A percentile compares a stretch with the other conserved stretches of the same genome.
Conservation (phyloP, 345 rosid genomes). For the Fremontodendron californicum region DNA sequence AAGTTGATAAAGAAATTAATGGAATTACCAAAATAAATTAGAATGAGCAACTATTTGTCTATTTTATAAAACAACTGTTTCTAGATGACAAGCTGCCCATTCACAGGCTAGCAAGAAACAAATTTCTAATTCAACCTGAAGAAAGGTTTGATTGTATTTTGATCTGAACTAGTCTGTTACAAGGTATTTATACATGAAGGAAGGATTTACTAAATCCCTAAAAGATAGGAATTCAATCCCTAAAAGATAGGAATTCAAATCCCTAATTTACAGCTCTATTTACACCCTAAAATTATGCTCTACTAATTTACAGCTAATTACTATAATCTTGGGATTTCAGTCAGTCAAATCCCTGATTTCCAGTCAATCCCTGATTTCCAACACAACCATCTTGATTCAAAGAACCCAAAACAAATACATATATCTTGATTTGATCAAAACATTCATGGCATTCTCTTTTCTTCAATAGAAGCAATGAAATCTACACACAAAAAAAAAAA, state of each 20-base stretch:
- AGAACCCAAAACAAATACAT: neutral
- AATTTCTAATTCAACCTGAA: neutral
- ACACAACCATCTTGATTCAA: neutral
- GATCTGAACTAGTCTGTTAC: too few relatives aligned
- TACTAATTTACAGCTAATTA: too few relatives aligned
- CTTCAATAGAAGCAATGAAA: neutral
- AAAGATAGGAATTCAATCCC: too few relatives aligned
- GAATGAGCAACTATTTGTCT: neutral
- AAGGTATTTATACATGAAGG: too few relatives aligned
- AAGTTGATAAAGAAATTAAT: neutral
- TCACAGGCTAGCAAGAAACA: neutral
- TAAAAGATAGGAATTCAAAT: too few relatives aligned
- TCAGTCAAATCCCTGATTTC: too few relatives aligned
- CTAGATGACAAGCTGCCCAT: neutral
- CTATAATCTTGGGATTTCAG: too few relatives aligned
- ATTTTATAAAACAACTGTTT: neutral
- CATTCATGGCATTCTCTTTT: neutral
- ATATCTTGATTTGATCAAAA: neutral
- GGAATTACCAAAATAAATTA: neutral
- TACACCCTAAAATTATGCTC: too few relatives aligned
- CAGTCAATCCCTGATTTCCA: too few relatives aligned
- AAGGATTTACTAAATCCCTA: too few relatives aligned
- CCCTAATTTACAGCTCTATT: too few relatives aligned
- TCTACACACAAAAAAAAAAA: neutral
- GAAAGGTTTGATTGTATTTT: too few relatives aligned